Conservation (phyloP, 768 basidiomycete species). For the Podaxis sp. region DNA sequence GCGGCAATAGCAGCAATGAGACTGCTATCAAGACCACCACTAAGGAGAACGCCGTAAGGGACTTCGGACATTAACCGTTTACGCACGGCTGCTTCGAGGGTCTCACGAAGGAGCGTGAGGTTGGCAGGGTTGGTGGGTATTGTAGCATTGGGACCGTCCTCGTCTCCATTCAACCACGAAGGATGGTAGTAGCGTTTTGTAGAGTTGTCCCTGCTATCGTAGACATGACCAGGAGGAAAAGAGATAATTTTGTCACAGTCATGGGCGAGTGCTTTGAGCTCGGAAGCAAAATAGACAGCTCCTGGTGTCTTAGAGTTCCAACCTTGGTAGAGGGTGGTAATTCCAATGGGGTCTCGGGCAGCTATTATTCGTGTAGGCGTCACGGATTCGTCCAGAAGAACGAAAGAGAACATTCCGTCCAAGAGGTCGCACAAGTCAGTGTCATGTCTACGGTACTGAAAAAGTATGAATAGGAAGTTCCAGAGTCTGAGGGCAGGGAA, state of each 20-base stretch:
- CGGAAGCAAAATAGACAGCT: constrained; percentile 88
- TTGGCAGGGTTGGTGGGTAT: constrained; percentile 63
- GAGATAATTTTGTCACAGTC: constrained; percentile 94
- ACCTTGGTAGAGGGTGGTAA: constrained; percentile 98
- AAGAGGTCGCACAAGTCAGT: constrained; percentile 74
- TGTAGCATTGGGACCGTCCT: constrained; percentile 39
- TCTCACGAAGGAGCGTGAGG: constrained; percentile 66
- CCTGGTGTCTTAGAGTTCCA: constrained; percentile 83
- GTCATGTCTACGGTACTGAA: constrained; percentile 80
- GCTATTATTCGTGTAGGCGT: constrained; percentile 89
- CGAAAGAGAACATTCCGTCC: constrained; percentile 99
- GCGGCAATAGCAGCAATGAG: constrained; percentile 94
- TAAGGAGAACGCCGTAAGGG: constrained; percentile 94
- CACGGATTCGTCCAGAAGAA: constrained; percentile 90
- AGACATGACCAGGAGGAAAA: constrained; percentile 97
- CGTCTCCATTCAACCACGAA: constrained; percentile 85
- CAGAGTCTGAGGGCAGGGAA: not conserved
- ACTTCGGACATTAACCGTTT: constrained; percentile 98
- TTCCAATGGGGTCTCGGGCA: constrained; percentile 94
- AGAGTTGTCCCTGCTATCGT: constrained; percentile 77
- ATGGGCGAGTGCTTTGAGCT: constrained; percentile 86
- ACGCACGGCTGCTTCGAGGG: constrained; percentile 86
- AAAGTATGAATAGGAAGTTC: not conserved
- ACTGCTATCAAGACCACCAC: constrained; percentile 93
- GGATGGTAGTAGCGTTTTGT: constrained; percentile 86